Evolutionary conservation across 306 rosid species (phyloP).

Genomic region (Vigna angularis): DNA sequence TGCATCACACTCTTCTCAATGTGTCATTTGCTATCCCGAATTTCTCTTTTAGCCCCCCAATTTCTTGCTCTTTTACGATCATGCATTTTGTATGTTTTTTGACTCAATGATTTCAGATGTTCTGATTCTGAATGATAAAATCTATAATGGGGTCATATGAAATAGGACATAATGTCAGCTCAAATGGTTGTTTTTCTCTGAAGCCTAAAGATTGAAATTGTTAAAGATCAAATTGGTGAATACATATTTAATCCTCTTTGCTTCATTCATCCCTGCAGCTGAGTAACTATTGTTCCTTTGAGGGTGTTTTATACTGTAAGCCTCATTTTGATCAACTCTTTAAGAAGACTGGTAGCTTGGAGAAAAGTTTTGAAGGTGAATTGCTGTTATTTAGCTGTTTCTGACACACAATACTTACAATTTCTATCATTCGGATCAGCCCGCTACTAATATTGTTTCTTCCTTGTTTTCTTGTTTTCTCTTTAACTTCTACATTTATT

Average conservation of each 20-base stretch:
- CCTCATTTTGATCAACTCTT: slow-evolving; percentile 96
- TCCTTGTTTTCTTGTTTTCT: neutral
- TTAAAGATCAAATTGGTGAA: neutral
- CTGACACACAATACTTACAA: slow-evolving; percentile 28
- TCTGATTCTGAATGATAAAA: neutral
- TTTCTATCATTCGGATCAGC: neutral
- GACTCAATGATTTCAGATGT: neutral
- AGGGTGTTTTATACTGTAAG: slow-evolving; percentile 93
- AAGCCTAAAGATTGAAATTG: slow-evolving; percentile 7
- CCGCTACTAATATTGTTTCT: neutral
- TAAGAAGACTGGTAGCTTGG: slow-evolving; percentile 95
- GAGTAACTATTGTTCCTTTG: slow-evolving; percentile 83
- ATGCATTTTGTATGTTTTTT: neutral
- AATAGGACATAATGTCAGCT: neutral
- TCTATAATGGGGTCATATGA: neutral
- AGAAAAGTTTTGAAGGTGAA: slow-evolving; percentile 92
- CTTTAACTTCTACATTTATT: neutral
- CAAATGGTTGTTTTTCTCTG: neutral
- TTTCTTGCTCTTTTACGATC: neutral
- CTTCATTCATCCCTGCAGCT: slow-evolving; percentile 61
- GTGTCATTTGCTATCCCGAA: neutral
- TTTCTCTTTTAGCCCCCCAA: neutral
- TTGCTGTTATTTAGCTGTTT: slow-evolving; percentile 30
- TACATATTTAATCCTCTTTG: slow-evolving; percentile 1
- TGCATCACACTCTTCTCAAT: neutral